phyloP scores from a whole-genome alignment of 108 stramenopile species.

The Conticribra guillardii region DNA sequence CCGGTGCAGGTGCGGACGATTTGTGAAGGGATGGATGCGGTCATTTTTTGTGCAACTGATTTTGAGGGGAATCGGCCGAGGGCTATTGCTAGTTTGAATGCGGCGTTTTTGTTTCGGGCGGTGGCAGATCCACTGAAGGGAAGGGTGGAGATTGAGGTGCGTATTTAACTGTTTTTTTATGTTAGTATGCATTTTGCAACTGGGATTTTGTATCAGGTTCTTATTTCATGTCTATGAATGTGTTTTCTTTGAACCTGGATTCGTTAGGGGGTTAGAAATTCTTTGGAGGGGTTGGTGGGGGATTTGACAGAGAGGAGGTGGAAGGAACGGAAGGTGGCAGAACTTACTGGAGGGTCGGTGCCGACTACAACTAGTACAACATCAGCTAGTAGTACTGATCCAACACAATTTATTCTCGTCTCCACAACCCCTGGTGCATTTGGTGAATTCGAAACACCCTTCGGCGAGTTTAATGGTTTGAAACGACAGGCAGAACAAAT shows the following conservation, averaged over 20 bases:
- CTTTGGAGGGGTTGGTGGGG: slow-evolving; percentile 58
- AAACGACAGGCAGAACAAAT: slow-evolving; percentile 79
- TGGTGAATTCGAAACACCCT: slow-evolving; percentile 81
- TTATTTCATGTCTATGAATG: no score
- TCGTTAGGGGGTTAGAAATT: slow-evolving; percentile 78
- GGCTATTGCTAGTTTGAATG: slow-evolving; percentile 69
- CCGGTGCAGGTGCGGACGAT: slow-evolving; percentile 77
- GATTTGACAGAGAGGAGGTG: slow-evolving; percentile 36
- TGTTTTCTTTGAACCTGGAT: no score
- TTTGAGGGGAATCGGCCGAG: slow-evolving; percentile 82
- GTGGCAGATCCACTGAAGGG: slow-evolving; percentile 79
- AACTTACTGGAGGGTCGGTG: not conserved
- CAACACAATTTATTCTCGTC: slow-evolving; percentile 69
- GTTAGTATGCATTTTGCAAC: no score
- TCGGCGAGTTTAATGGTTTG: slow-evolving; percentile 75
- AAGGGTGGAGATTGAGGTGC: slow-evolving; percentile 86
- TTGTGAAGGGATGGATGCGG: slow-evolving; percentile 68
- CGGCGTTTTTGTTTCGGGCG: slow-evolving; percentile 84
- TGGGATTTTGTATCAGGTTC: no score
- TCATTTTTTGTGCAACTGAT: slow-evolving; percentile 85
- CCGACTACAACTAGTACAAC: not conserved
- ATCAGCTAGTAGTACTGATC: no score
- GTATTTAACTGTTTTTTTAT: no score
- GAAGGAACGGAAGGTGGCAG: slow-evolving; percentile 17
- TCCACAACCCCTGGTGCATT: slow-evolving; percentile 71